Evolutionary conservation across 768 basidiomycete species (phyloP).

Genomic region (Lactifluus rugatus): DNA sequence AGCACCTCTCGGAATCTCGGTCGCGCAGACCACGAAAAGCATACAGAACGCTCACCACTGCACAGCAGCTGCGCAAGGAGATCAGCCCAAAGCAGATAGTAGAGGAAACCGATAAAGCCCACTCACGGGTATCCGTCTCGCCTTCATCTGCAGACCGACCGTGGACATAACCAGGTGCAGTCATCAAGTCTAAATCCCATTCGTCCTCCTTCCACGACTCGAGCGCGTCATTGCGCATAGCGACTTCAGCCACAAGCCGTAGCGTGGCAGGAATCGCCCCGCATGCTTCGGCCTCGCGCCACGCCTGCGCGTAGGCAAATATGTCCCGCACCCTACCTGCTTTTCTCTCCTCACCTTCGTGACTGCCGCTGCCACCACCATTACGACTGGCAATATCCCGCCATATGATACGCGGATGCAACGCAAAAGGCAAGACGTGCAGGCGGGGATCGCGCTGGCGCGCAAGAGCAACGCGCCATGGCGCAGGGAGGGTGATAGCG

Average conservation of each 20-base stretch:
- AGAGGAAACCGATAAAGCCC: background rate
- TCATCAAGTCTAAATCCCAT: slow-evolving; percentile 19
- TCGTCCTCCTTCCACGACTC: slow-evolving; percentile 17
- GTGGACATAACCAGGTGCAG: slow-evolving; percentile 18
- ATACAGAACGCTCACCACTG: background rate
- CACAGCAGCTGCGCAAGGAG: background rate
- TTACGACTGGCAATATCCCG: background rate
- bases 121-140: slow-evolving; percentile 18
- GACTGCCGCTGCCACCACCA: background rate
- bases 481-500: background rate
- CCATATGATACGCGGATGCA: slow-evolving; percentile 17
- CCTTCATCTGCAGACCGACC: slow-evolving; percentile 11
- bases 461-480: background rate
- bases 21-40: background rate
- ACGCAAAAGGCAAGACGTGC: slow-evolving; percentile 14
- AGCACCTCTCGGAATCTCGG: background rate
- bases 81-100: background rate
- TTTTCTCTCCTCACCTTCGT: background rate
- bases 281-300: slow-evolving; percentile 11
- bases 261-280: background rate
- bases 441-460: slow-evolving; percentile 15
- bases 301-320: slow-evolving; percentile 11
- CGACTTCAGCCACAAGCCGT: background rate
- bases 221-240: slow-evolving; percentile 6
- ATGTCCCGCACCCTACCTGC: slow-evolving; percentile 1